A percentile compares a stretch with the other conserved stretches of the same genome.
phyloP scores from a whole-genome alignment of 192 early-diverging fungal genomes.

The Linnemannia zychae region DNA sequence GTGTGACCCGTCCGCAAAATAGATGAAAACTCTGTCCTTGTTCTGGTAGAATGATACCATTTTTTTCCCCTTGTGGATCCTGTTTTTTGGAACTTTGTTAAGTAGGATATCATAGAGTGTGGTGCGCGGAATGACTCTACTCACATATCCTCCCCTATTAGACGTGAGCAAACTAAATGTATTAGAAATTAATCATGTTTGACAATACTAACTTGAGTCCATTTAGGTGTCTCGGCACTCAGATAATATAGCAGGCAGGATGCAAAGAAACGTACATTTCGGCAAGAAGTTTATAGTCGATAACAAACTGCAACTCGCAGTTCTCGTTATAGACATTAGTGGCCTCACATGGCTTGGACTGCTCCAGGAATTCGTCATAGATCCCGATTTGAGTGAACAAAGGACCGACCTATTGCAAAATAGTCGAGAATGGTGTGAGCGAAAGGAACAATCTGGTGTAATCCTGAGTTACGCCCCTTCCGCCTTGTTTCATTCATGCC shows the following conservation, averaged over 20 bases:
- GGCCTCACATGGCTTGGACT: neutral
- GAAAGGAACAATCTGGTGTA: neutral
- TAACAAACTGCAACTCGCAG: neutral
- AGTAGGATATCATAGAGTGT: slow-evolving; percentile 23
- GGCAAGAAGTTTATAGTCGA: slow-evolving; percentile 3
- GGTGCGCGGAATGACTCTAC: slow-evolving; percentile 17
- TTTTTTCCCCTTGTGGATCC: slow-evolving; percentile 29
- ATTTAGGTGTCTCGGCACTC: too few species aligned
- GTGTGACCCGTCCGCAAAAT: slow-evolving; percentile 2
- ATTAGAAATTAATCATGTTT: neutral
- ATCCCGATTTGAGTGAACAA: slow-evolving; percentile 21
- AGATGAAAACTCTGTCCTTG: slow-evolving; percentile 11
- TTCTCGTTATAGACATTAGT: slow-evolving; percentile 8
- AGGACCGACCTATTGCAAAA: neutral
- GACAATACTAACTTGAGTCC: too few species aligned
- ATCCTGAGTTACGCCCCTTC: too few species aligned
- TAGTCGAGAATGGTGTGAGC: neutral
- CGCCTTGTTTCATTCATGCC: too few species aligned
- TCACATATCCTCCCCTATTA: slow-evolving; percentile 8
- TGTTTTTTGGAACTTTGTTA: slow-evolving; percentile 22
- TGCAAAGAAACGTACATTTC: slow-evolving; percentile 7
- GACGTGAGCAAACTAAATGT: neutral
- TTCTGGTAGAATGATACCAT: slow-evolving; percentile 15
- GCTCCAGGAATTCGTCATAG: slow-evolving; percentile 7
- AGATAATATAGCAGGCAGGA: too few species aligned